These are phyloP conservation scores for Fusarium floridanum DNA, from an alignment of 2,329 filamentous ascomycete genomes.

Conservation along the genomic window DNA sequence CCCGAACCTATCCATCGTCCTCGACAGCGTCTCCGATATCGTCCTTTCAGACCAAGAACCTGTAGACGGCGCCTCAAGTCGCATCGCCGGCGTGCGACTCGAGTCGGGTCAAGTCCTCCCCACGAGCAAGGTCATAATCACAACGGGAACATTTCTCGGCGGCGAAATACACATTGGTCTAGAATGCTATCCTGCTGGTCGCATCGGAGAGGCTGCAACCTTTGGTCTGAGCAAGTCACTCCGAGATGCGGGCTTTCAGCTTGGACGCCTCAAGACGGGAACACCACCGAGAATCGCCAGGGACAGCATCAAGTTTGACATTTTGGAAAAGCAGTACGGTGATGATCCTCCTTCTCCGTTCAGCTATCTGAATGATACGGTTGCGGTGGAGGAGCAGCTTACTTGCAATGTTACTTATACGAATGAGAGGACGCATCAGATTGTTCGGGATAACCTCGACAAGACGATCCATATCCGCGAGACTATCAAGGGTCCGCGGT, in stretches of 20 bases:
- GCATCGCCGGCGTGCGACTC: constrained; percentile 85
- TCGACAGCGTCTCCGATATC: constrained; percentile 93
- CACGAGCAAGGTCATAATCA: constrained; percentile 88
- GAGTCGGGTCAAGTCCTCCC: constrained; percentile 89
- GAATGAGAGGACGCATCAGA: constrained; percentile 83
- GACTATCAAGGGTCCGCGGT: constrained; percentile 92
- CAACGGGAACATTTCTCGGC: constrained; percentile 93
- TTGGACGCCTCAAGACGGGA: constrained; percentile 94
- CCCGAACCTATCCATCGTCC: constrained; percentile 81
- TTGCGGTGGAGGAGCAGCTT: constrained; percentile 85
- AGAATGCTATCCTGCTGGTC: constrained; percentile 84
- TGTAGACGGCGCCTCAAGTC: constrained; percentile 67
- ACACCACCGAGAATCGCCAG: constrained; percentile 90
- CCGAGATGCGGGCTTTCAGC: constrained; percentile 85
- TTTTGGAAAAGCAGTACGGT: constrained; percentile 79
- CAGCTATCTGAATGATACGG: constrained; percentile 85
- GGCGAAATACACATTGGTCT: constrained; percentile 97
- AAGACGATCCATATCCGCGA: constrained; percentile 97
- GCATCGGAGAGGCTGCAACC: constrained; percentile 94
- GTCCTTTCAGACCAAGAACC: constrained; percentile 66
- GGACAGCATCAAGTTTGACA: constrained; percentile 82
- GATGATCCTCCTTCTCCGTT: constrained; percentile 91
- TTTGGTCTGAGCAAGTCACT: constrained; percentile 93
- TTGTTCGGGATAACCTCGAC: constrained; percentile 90
- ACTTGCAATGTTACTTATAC: constrained; percentile 91